Base-by-base conservation (phyloP, 208 protist species). In the Trypanosomatidae sp. region DNA sequence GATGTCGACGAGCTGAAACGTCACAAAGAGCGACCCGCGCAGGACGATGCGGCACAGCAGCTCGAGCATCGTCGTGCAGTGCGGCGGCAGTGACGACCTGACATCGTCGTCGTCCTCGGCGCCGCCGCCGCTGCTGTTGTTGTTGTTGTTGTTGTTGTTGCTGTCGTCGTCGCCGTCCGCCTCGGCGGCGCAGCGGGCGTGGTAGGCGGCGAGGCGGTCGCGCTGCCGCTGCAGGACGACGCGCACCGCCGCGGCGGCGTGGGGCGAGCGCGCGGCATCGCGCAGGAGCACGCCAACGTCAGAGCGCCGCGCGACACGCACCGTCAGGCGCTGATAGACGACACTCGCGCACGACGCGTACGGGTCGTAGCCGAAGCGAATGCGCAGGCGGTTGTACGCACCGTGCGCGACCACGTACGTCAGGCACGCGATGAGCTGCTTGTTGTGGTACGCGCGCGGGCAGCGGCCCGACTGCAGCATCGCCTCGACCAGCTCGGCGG, bases 301-400 rank as follows among this genome's bases (percentile, higher is more conserved):
- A 1, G 72, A 77, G 33, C 66, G 66, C 8, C 82, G 69, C 16
- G 47, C 37, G 23, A 87, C 44, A 15, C 71, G 72, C n/a, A 82
- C 43, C 4, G 63, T 32, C 22, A 83, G 33, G 23, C 66, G 53
- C 53, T 87, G 67, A 48, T 76, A 78, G 33, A 48, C n/a, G 8
- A 53, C 61, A 20, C 55, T 69, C 26, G 21, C 18, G 16, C 53
- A 40, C 43, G 35, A 65, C 16, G 49, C 61, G 50, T 83, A 91
- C 0, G 82, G 82, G 49, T 92, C 59, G 63, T 71, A 86, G 35
- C 64, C 75, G n/a, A 79, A 38, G 2, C 75, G 67, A 41, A 92
- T 61, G 32, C 77, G 74, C n/a, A 87, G 46, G 3, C 82, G 67
- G 50, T 84, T 80, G 62, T 83, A 92, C 5, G 82, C 74, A 2